Conservation (phyloP, 1,139 yeast species). For the Wickerhamomyces sp. region DNA sequence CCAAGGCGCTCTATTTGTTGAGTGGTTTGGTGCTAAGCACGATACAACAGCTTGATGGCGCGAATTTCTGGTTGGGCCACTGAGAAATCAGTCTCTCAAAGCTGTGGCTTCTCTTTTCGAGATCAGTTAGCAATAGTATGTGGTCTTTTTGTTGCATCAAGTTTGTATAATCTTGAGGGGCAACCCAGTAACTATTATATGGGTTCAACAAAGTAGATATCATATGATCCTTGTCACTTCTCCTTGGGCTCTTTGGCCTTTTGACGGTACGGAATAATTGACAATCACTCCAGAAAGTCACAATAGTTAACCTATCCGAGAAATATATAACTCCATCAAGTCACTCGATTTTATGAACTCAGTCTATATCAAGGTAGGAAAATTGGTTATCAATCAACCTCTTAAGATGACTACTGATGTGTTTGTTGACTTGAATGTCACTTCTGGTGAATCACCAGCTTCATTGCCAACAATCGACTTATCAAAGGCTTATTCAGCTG, state of each 20-base stretch:
- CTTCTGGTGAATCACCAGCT: not conserved
- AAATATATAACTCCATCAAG: not conserved
- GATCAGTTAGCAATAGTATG: no score
- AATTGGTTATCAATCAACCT: not conserved
- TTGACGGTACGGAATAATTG: not conserved
- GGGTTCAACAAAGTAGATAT: no score
- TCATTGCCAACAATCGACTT: slow-evolving; percentile 25
- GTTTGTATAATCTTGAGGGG: no score
- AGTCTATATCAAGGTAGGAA: not conserved
- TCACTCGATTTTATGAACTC: not conserved
- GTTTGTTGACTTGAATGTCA: not conserved
- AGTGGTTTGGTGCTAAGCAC: not conserved
- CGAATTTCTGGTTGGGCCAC: not conserved
- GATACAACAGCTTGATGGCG: no score
- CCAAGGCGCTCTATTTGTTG: slow-evolving; percentile 41
- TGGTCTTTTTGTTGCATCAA: no score
- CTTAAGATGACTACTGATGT: not conserved
- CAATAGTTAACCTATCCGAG: not conserved
- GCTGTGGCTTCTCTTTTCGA: no score
- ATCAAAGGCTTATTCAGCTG: slow-evolving; percentile 27
- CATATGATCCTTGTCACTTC: no score
- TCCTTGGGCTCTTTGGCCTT: no score
- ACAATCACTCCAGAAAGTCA: not conserved
- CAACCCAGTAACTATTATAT: no score
- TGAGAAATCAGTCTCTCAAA: no score